These are phyloP conservation scores for Amylostereum chailletii DNA, from an alignment of 1,284 basidiomycete genomes.

Conservation along the genomic window DNA sequence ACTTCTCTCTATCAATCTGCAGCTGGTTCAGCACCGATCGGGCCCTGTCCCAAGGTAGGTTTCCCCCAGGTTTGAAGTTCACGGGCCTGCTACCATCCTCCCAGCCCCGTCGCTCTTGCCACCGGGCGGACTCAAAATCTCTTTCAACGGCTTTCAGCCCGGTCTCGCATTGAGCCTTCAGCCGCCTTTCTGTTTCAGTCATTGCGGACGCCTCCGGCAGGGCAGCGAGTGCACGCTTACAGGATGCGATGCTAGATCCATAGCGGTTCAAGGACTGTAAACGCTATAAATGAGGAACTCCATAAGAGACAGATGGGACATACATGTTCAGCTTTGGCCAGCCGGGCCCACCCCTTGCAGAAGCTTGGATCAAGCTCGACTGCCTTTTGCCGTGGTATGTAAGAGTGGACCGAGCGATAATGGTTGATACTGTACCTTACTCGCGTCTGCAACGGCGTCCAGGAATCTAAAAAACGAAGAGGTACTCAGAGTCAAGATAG, in stretches of 20 bases:
- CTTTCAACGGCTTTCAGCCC: no score
- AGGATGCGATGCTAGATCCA: neutral
- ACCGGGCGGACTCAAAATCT: no score
- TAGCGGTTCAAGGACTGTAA: neutral
- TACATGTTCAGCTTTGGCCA: slow-evolving; percentile 20
- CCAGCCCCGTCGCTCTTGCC: no score
- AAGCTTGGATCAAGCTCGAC: slow-evolving; percentile 24
- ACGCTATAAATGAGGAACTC: neutral
- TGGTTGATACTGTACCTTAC: neutral
- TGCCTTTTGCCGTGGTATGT: slow-evolving; percentile 14
- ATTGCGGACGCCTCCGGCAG: neutral
- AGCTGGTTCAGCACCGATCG: slow-evolving; percentile 11
- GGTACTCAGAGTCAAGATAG: neutral
- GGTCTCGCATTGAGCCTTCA: neutral
- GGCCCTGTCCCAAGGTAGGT: slow-evolving; percentile 16
- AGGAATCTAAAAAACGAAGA: neutral
- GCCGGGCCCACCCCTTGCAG: slow-evolving; percentile 25
- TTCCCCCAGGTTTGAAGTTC: neutral
- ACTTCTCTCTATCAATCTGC: slow-evolving; percentile 4
- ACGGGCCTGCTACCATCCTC: no score
- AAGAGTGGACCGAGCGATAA: neutral
- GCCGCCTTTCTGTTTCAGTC: neutral
- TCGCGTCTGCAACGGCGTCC: neutral
- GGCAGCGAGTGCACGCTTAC: neutral
- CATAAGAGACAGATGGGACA: neutral